These are phyloP conservation scores for Citeromyces hawaiiensis DNA, from an alignment of 1,139 yeast species.

Conservation along the genomic window DNA sequence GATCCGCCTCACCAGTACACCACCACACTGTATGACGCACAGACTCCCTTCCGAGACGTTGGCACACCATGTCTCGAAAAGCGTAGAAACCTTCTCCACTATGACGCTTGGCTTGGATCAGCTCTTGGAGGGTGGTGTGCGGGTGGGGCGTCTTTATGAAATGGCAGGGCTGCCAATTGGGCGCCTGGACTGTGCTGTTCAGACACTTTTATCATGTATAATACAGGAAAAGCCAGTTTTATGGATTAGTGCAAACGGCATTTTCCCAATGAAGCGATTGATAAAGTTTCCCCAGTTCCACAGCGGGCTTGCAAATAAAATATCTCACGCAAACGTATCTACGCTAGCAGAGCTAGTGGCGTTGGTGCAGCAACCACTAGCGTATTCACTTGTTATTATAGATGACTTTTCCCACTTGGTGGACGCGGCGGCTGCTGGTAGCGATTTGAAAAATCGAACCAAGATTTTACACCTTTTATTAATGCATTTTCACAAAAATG, in stretches of 20 bases:
- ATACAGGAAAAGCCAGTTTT: not conserved
- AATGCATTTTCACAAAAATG: not conserved
- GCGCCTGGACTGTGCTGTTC: not conserved
- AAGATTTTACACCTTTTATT: not conserved
- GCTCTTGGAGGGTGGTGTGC: not conserved
- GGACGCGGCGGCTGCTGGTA: not conserved
- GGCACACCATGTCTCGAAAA: not conserved
- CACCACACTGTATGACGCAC: not conserved
- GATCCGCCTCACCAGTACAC: too few species aligned
- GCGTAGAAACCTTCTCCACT: not conserved
- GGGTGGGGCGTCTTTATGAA: not conserved
- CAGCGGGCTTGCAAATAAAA: not conserved
- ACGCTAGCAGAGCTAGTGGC: not conserved
- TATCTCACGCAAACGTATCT: not conserved
- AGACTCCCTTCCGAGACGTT: not conserved
- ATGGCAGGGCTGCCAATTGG: not conserved
- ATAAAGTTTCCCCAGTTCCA: not conserved
- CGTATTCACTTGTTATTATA: not conserved
- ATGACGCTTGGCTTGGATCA: not conserved
- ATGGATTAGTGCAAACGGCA: not conserved
- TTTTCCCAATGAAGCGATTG: not conserved
- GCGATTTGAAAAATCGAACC: not conserved
- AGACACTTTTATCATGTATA: not conserved
- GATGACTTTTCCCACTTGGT: not conserved
- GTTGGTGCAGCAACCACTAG: not conserved